phyloP scores from a whole-genome alignment of 73 alveolate genomes.

The Tetrahymena thermophila region DNA sequence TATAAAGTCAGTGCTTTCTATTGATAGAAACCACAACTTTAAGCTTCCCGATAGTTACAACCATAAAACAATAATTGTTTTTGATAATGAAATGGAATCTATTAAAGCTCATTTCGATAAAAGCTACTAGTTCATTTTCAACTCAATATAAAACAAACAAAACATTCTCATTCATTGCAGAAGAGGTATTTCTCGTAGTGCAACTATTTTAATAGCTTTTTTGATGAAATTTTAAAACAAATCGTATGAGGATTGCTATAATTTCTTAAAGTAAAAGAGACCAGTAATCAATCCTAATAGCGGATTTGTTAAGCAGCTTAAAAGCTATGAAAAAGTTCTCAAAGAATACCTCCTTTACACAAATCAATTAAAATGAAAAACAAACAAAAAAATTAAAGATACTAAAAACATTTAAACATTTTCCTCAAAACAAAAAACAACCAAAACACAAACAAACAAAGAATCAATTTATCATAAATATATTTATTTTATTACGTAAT shows the following conservation, averaged over 20 bases:
- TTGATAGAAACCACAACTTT: not conserved
- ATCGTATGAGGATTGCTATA: slow-evolving; percentile 45
- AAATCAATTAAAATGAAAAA: not conserved
- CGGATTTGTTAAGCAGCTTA: slow-evolving; percentile 53
- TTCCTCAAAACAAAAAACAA: not conserved
- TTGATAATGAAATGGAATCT: not conserved
- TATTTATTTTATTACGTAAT: not conserved
- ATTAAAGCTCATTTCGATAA: not conserved
- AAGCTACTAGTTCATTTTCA: not conserved
- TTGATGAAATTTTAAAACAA: slow-evolving; percentile 52
- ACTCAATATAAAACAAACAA: not conserved
- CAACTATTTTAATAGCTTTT: slow-evolving; percentile 52
- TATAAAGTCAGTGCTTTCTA: not conserved
- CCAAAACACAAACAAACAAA: not conserved
- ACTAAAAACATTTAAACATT: not conserved
- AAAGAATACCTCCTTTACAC: not conserved
- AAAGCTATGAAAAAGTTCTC: slow-evolving; percentile 18
- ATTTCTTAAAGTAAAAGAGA: slow-evolving; percentile 47
- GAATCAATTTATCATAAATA: not conserved
- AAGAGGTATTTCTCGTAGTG: slow-evolving; percentile 57
- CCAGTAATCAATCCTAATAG: slow-evolving; percentile 50
- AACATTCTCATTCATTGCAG: slow-evolving; percentile 44
- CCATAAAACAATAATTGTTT: not conserved
- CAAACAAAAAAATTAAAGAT: not conserved
- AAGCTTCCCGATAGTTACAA: not conserved